phyloP scores from a whole-genome alignment of 805 yeast genomes.

The Cyberlindnera euphorbiae region DNA sequence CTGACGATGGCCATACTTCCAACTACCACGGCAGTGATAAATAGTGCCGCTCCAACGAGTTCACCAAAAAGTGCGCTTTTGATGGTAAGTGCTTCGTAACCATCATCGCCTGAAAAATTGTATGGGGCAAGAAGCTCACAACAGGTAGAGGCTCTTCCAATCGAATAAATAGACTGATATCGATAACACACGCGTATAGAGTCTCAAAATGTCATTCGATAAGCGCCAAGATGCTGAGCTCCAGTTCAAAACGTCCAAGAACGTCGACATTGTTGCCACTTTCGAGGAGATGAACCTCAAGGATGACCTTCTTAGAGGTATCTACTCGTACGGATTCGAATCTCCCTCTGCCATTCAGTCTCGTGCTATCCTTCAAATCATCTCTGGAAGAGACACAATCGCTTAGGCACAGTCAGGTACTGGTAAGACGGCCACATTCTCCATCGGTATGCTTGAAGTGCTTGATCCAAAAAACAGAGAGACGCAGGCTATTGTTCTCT shows the following conservation, averaged over 20 bases:
- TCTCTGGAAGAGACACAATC: constrained; percentile 89
- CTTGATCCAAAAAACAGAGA: constrained; percentile 69
- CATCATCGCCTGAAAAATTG: too few relatives aligned
- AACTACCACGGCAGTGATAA: constrained; percentile 76
- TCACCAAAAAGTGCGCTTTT: too few relatives aligned
- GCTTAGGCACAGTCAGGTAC: constrained; percentile 99
- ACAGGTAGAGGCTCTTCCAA: too few relatives aligned
- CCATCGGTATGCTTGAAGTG: constrained; percentile 88
- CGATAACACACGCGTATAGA: too few relatives aligned
- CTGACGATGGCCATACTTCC: constrained; percentile 72
- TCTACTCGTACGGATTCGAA: constrained; percentile 90
- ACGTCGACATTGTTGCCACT: constrained; percentile 46
- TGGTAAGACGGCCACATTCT: constrained; percentile 97
- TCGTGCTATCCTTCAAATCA: constrained; percentile 93
- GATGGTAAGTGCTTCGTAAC: too few relatives aligned
- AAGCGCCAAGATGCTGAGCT: constrained; percentile 26
- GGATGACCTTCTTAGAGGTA: constrained; percentile 55
- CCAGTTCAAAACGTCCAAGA: constrained; percentile 58
- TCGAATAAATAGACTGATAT: too few relatives aligned
- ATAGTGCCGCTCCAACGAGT: constrained; percentile 85
- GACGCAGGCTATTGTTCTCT: constrained; percentile 83
- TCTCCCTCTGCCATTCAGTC: constrained; percentile 96
- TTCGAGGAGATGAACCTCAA: constrained; percentile 79
- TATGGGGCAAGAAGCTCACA: too few relatives aligned
- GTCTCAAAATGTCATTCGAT: too few relatives aligned